A percentile compares a stretch with the other conserved stretches of the same genome.
phyloP scores from a whole-genome alignment of 164 flowering plant species.

The Saururus chinensis region DNA sequence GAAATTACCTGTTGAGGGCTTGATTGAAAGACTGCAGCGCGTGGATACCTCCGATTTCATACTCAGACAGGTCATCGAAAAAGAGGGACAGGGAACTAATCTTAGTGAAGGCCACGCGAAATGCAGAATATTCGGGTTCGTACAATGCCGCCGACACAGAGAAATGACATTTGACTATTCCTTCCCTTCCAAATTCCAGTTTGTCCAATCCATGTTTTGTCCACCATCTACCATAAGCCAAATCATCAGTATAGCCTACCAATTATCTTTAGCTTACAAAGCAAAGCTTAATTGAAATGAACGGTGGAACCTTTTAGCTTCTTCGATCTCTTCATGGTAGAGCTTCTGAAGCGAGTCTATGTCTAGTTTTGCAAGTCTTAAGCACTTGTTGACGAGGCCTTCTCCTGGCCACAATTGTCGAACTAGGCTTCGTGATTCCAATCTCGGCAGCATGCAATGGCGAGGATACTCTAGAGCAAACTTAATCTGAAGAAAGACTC shows the following conservation, averaged over 20 bases:
- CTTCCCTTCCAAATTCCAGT: background rate
- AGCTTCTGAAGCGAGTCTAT: background rate
- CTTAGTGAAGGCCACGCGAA: background rate
- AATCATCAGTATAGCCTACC: no score
- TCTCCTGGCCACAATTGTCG: conserved; percentile 2
- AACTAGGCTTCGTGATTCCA: conserved; percentile 1
- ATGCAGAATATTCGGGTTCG: background rate
- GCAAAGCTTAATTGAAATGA: no score
- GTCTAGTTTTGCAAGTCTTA: conserved; percentile 1
- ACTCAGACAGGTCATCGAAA: no score
- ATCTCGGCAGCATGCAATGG: background rate
- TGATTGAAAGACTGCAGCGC: no score
- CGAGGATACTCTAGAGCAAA: conserved; percentile 1
- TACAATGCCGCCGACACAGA: background rate
- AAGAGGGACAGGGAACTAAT: no score
- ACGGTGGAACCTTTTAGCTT: conserved; percentile 1
- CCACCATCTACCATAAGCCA: conserved; percentile 3
- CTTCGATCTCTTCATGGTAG: background rate
- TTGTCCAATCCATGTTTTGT: background rate
- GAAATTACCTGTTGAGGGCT: no score
- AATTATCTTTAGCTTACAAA: no score
- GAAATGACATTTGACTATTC: conserved; percentile 1
- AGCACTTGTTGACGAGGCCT: background rate
- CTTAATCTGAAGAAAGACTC: background rate
- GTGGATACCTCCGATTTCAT: no score